These are phyloP conservation scores for Annulohypoxylon stygium DNA, from an alignment of 495 filamentous ascomycete species.

Conservation along the genomic window DNA sequence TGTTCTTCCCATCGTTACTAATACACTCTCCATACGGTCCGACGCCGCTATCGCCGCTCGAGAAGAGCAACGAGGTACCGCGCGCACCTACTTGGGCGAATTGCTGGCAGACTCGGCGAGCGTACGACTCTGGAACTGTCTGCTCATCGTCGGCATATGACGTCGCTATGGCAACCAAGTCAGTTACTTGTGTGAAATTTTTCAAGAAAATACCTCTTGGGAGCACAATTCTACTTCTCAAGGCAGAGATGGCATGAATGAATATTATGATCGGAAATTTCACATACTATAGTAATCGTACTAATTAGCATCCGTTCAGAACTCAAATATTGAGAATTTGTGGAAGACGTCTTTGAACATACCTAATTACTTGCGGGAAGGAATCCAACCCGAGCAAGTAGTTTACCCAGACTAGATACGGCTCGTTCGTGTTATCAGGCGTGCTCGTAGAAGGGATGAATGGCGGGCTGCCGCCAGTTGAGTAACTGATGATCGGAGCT, in stretches of 20 bases:
- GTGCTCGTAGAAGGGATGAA: conserved; percentile 46
- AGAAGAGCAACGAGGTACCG: conserved; percentile 81
- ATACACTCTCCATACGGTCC: conserved; percentile 69
- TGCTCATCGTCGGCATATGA: conserved; percentile 88
- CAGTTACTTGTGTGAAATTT: conserved; percentile 1
- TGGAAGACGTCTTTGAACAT: conserved; percentile 4
- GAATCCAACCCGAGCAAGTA: conserved; percentile 61
- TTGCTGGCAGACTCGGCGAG: conserved; percentile 77
- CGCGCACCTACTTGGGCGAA: conserved; percentile 74
- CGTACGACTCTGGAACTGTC: conserved; percentile 76
- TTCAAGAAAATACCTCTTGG: not conserved
- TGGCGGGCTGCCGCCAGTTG: conserved; percentile 58
- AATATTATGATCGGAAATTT: not conserved
- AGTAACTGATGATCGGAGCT: conserved; percentile 59
- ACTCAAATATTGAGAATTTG: not conserved
- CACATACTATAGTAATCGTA: conserved; percentile 30
- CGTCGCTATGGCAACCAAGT: conserved; percentile 59
- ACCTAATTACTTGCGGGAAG: conserved; percentile 77
- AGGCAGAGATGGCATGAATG: not conserved
- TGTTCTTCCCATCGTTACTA: conserved; percentile 77
- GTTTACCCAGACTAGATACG: conserved; percentile 79
- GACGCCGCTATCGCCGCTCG: conserved; percentile 79
- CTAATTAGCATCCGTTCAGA: conserved; percentile 26
- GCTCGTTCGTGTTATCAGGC: conserved; percentile 75
- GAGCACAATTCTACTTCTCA: not conserved